Evolutionary conservation across 2,329 filamentous ascomycete species (phyloP).

Genomic region (Dactylellina sp.): DNA sequence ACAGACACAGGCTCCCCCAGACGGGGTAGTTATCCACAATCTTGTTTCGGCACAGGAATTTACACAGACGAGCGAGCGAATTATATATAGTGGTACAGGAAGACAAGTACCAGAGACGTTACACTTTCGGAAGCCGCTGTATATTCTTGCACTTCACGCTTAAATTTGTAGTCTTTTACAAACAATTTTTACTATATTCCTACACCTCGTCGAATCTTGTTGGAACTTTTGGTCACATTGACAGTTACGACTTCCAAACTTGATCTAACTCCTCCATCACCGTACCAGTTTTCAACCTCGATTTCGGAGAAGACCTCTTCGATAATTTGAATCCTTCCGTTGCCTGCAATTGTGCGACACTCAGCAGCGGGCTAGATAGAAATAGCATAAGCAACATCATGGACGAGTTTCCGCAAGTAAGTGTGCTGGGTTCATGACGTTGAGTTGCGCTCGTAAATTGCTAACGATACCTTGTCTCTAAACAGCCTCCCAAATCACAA

Average conservation of each 20-base stretch:
- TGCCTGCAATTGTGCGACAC: conserved; percentile 24
- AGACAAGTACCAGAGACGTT: conserved; percentile 19
- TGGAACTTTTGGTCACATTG: conserved; percentile 24
- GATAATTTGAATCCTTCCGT: conserved; percentile 39
- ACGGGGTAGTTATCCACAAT: conserved; percentile 49
- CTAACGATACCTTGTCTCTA: conserved; percentile 14
- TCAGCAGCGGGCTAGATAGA: background rate
- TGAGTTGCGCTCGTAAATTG: conserved; percentile 4
- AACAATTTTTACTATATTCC: conserved; percentile 12
- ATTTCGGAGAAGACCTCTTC: conserved; percentile 45
- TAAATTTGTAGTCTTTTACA: too few relatives aligned
- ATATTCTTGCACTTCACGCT: conserved; percentile 32
- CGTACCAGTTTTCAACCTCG: conserved; percentile 28
- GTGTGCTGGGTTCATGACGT: conserved; percentile 8
- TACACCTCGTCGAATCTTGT: background rate
- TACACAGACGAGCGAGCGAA: conserved; percentile 50
- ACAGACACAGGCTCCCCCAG: conserved; percentile 27
- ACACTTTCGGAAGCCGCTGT: conserved; percentile 30
- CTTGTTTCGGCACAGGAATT: conserved; percentile 31
- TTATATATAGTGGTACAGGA: conserved; percentile 47
- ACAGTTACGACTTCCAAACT: conserved; percentile 1
- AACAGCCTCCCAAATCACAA: conserved; percentile 27
- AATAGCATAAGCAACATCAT: conserved; percentile 15
- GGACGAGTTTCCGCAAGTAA: conserved; percentile 38
- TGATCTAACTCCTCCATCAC: conserved; percentile 19